Conservation (phyloP, 441 rosid genomes). For the Arabidopsis lyrata region DNA sequence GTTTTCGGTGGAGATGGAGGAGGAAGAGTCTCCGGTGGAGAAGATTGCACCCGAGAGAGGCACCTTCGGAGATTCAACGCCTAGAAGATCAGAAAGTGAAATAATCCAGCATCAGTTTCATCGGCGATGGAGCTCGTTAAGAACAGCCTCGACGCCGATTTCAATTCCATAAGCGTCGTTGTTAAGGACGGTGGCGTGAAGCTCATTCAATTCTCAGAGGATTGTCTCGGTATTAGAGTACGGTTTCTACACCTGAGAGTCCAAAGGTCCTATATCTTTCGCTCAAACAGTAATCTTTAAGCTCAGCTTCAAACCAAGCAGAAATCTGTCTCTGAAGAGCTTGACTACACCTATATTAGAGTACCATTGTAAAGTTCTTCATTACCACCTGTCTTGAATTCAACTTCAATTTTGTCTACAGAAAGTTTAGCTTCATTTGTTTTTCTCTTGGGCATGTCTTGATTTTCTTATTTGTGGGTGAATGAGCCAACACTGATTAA, state of each 20-base stretch:
- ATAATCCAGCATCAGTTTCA: conserved; percentile 90
- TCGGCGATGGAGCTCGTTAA: conserved; percentile 94
- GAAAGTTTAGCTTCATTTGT: not conserved
- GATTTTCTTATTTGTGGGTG: conserved; percentile 22
- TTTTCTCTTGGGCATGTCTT: not conserved
- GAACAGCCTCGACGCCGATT: conserved; percentile 47
- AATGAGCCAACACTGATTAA: not conserved
- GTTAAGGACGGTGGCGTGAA: not conserved
- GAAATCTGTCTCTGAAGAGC: too few species aligned
- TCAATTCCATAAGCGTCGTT: too few species aligned
- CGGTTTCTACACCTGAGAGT: conserved; percentile 59
- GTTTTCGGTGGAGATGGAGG: conserved; percentile 47
- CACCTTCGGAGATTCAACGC: conserved; percentile 83
- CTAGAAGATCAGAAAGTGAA: conserved; percentile 78
- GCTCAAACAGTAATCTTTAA: too few species aligned
- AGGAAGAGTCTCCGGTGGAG: conserved; percentile 26
- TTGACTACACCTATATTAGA: too few species aligned
- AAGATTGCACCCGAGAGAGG: conserved; percentile 40
- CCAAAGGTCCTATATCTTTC: conserved; percentile 75
- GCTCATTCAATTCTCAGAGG: not conserved
- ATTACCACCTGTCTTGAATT: not conserved
- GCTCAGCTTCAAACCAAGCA: too few species aligned
- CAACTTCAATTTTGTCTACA: not conserved
- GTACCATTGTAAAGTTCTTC: conserved; percentile 60
- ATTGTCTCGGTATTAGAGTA: not conserved